Evolutionary conservation across 1,139 yeast genomes (phyloP).

Genomic region (Sugiyamaella neomexicana): DNA sequence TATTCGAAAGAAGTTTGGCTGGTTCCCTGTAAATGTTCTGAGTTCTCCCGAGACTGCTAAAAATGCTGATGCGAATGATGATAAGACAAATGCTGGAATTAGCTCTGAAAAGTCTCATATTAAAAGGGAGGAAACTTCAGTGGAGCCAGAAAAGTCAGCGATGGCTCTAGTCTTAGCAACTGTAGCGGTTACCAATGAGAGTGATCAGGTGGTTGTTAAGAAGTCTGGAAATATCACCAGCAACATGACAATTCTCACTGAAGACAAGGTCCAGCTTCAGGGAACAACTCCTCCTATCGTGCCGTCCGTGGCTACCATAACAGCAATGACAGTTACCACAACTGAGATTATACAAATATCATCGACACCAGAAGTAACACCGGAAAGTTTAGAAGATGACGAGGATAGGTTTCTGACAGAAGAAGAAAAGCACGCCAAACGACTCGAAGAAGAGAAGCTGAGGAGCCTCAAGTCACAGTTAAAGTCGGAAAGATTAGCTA

Average conservation of each 20-base stretch:
- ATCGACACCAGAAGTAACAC: not conserved
- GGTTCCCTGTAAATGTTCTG: slow-evolving; percentile 12
- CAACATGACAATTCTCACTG: not conserved
- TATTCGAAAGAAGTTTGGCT: slow-evolving; percentile 13
- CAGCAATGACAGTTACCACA: slow-evolving; percentile 1
- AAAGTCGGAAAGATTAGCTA: slow-evolving; percentile 20
- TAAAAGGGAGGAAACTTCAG: not conserved
- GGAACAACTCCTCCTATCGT: not conserved
- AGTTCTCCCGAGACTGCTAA: not conserved
- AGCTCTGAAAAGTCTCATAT: not conserved
- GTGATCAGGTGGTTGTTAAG: not conserved
- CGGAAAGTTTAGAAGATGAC: slow-evolving; percentile 13
- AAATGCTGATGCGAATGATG: not conserved
- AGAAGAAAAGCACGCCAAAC: slow-evolving; percentile 6
- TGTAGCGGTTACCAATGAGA: not conserved
- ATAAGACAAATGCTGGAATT: too few relatives aligned
- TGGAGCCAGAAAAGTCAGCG: not conserved
- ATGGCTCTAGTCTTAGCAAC: not conserved
- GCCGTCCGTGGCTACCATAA: not conserved
- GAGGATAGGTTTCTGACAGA: slow-evolving; percentile 9
- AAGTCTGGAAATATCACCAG: not conserved
- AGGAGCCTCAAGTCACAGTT: slow-evolving; percentile 20
- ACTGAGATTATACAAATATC: not conserved
- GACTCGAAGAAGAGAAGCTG: slow-evolving; percentile 18
- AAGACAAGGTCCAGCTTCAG: not conserved